phyloP scores from a whole-genome alignment of 306 rosid genomes.

The Prunus mongolica region DNA sequence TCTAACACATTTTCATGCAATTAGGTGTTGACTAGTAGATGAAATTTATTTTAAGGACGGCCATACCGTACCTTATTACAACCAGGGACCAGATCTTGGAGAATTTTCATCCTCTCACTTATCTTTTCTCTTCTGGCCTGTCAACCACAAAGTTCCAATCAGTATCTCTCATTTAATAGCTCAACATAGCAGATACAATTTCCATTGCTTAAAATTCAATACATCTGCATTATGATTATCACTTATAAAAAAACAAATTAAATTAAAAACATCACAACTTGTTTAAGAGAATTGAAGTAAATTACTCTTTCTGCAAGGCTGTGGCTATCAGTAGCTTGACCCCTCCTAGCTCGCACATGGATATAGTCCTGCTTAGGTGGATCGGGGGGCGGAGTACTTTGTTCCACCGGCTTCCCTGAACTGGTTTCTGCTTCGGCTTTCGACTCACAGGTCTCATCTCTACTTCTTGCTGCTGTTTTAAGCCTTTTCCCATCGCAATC shows the following conservation, averaged over 20 bases:
- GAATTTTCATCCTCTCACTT: slow-evolving; percentile 91
- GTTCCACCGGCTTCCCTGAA: slow-evolving; percentile 73
- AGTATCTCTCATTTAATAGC: slow-evolving; percentile 21
- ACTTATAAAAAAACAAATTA: not conserved
- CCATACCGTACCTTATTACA: slow-evolving; percentile 74
- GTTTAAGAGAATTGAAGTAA: not conserved
- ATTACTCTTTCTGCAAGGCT: slow-evolving; percentile 91
- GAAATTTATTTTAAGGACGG: slow-evolving; percentile 4
- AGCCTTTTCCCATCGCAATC: slow-evolving; percentile 55
- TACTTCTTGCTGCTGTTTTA: slow-evolving; percentile 34
- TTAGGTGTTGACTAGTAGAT: not conserved
- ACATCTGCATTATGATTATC: not conserved
- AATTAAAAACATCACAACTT: not conserved
- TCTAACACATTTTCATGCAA: slow-evolving; percentile 9
- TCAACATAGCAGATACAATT: slow-evolving; percentile 8
- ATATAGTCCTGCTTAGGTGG: slow-evolving; percentile 85
- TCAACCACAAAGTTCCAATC: slow-evolving; percentile 29
- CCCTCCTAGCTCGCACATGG: slow-evolving; percentile 92
- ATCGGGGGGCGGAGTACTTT: slow-evolving; percentile 41
- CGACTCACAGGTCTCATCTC: slow-evolving; percentile 43
- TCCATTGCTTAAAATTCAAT: not conserved
- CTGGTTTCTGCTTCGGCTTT: slow-evolving; percentile 59
- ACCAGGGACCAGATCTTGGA: slow-evolving; percentile 93
- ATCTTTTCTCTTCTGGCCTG: slow-evolving; percentile 99
- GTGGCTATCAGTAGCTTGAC: slow-evolving; percentile 96